phyloP scores from a whole-genome alignment of 495 filamentous ascomycete genomes.

The Aspergillus egyptiacus region DNA sequence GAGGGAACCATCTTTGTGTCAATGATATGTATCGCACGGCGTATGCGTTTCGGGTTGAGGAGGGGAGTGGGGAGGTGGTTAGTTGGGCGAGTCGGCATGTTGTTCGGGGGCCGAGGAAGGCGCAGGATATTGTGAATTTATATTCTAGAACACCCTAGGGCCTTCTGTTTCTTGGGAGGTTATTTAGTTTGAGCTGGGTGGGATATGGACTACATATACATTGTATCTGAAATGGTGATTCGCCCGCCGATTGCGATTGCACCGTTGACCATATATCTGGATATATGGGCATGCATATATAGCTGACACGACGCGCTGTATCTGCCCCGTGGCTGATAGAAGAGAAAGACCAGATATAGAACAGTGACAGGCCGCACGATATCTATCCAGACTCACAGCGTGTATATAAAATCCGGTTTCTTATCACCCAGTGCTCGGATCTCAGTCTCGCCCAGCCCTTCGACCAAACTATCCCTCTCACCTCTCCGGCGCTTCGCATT shows the following conservation, averaged over 20 bases:
- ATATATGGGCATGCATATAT: too few species aligned
- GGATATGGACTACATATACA: too few species aligned
- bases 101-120: conserved; percentile 42
- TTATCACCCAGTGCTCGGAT: conserved; percentile 54
- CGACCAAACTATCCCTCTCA: conserved; percentile 61
- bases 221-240: too few species aligned
- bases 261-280: too few species aligned
- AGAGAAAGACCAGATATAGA: too few species aligned
- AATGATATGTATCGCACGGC: conserved; percentile 48
- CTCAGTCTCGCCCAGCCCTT: conserved; percentile 28
- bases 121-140: conserved; percentile 43
- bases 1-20: conserved; percentile 42
- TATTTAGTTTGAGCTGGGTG: too few species aligned
- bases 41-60: conserved; percentile 38
- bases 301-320: too few species aligned
- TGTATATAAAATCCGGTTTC: conserved; percentile 77
- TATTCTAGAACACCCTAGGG: too few species aligned
- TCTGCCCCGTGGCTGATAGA: too few species aligned
- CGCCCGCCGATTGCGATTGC: too few species aligned
- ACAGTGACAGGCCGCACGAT: not conserved
- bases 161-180: too few species aligned
- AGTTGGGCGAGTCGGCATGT: conserved; percentile 46
- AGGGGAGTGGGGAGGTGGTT: conserved; percentile 33
- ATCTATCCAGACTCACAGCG: conserved; percentile 33
- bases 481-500: conserved; percentile 46